Evolutionary conservation across 192 early-diverging fungal genomes (phyloP).

Genomic region (Geosiphon pyriformis): DNA sequence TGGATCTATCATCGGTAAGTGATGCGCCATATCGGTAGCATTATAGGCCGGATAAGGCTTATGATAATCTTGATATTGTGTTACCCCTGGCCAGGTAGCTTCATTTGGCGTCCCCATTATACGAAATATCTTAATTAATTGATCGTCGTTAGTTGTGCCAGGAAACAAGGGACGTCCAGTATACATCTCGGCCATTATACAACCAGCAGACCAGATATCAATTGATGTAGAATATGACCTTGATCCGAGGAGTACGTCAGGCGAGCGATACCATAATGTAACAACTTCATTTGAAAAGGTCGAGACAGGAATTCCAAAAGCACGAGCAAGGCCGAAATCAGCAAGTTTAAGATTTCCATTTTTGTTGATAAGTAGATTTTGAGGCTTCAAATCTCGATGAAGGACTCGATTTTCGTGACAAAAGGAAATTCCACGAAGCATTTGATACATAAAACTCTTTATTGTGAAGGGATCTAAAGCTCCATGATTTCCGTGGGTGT

Average conservation of each 20-base stretch:
- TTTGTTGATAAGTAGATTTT: constrained; percentile 78
- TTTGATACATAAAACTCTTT: constrained; percentile 79
- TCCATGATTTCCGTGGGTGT: constrained; percentile 60
- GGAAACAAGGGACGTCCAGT: constrained; percentile 76
- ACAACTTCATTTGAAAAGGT: constrained; percentile 98
- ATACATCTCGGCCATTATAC: constrained; percentile 96
- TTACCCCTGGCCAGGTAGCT: constrained; percentile 69
- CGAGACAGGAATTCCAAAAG: constrained; percentile 82
- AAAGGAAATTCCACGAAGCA: constrained; percentile 75
- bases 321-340: constrained; percentile 79
- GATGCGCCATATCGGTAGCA: constrained; percentile 54
- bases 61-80: constrained; percentile 66
- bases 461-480: constrained; percentile 58
- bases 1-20: constrained; percentile 71
- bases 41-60: constrained; percentile 62
- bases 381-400: constrained; percentile 82
- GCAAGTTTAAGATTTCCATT: constrained; percentile 78
- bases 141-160: constrained; percentile 76
- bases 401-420: constrained; percentile 82
- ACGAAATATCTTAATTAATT: constrained; percentile 74
- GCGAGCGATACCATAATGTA: constrained; percentile 95
- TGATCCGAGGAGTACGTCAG: constrained; percentile 94
- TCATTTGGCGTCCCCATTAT: constrained; percentile 75
- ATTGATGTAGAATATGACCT: constrained; percentile 92
- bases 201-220: constrained; percentile 97